A percentile compares a stretch with the other conserved stretches of the same genome.
phyloP scores from a whole-genome alignment of 108 stramenopile genomes.

The Fistulifera solaris region DNA sequence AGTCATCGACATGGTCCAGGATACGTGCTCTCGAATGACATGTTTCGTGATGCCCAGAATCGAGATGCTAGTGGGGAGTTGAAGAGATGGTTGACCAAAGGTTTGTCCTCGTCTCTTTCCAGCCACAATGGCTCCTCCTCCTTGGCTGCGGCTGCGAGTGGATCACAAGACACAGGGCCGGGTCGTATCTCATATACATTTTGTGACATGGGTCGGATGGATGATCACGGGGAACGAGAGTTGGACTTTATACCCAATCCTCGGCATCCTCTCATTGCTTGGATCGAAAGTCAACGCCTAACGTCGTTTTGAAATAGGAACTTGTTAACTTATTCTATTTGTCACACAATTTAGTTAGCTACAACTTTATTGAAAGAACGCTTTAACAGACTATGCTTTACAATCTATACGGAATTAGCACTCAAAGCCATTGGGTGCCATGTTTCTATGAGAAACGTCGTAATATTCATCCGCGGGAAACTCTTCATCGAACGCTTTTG shows the following conservation, averaged over 20 bases:
- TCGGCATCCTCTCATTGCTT: slow-evolving; percentile 48
- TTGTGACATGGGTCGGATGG: slow-evolving; percentile 56
- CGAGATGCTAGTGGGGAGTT: slow-evolving; percentile 35
- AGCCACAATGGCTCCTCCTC: neutral
- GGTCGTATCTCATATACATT: slow-evolving; percentile 72
- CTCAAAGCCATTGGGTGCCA: no score
- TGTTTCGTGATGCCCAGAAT: slow-evolving; percentile 72
- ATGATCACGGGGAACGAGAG: slow-evolving; percentile 45
- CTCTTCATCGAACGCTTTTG: no score
- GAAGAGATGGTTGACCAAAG: slow-evolving; percentile 30
- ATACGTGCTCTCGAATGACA: slow-evolving; percentile 66
- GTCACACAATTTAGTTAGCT: no score
- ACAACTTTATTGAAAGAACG: no score
- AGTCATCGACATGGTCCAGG: slow-evolving; percentile 34
- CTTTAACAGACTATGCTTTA: no score
- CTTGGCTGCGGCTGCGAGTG: slow-evolving; percentile 11
- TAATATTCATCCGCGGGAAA: no score
- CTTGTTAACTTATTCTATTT: no score
- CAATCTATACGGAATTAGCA: no score
- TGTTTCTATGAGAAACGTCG: no score
- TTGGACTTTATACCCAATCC: slow-evolving; percentile 81
- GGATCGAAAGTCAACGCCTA: slow-evolving; percentile 31
- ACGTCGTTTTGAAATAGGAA: no score
- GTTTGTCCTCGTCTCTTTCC: slow-evolving; percentile 7
- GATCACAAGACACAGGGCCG: slow-evolving; percentile 12